Percentiles rank a stretch among this genome's conserved stretches.
Evolutionary conservation across 83 land plant species (phyloP).

Genomic region (Thuja plicata): DNA sequence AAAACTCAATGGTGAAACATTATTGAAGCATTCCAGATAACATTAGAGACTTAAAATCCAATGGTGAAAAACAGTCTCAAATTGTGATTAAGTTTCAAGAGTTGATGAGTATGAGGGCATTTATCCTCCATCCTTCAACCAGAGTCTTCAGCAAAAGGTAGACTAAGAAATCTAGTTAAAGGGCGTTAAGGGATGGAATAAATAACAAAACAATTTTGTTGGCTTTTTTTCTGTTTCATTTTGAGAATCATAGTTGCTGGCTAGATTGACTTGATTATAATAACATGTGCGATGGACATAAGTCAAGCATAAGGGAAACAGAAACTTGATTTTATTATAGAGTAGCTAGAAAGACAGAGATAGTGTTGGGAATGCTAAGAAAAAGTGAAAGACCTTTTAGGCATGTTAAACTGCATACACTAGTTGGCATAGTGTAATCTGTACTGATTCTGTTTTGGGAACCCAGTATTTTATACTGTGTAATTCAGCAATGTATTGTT

Average conservation of each 20-base stretch:
- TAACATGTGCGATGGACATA: not conserved
- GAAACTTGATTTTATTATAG: not conserved
- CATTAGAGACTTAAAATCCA: not conserved
- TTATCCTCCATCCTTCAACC: not conserved
- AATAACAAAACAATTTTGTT: not conserved
- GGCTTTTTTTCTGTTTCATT: not conserved
- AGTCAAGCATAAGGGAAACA: not conserved
- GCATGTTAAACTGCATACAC: not conserved
- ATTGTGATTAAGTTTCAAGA: not conserved
- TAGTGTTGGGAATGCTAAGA: not conserved
- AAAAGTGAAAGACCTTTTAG: not conserved
- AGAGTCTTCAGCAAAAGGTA: not conserved
- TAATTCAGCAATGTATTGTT: not conserved
- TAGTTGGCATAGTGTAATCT: not conserved
- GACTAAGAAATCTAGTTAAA: not conserved
- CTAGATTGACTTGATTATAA: not conserved
- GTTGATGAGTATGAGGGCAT: not conserved
- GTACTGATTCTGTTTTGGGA: slow-evolving; percentile 6
- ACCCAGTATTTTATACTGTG: not conserved
- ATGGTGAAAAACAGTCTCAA: not conserved
- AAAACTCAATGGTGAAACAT: no score
- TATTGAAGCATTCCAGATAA: not conserved
- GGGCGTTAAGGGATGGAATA: not conserved
- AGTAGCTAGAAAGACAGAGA: not conserved
- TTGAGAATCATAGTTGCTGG: not conserved